A percentile compares a stretch with the other conserved stretches of the same genome.
phyloP scores from a whole-genome alignment of 768 basidiomycete species.

The Stropharia rugosoannulata region DNA sequence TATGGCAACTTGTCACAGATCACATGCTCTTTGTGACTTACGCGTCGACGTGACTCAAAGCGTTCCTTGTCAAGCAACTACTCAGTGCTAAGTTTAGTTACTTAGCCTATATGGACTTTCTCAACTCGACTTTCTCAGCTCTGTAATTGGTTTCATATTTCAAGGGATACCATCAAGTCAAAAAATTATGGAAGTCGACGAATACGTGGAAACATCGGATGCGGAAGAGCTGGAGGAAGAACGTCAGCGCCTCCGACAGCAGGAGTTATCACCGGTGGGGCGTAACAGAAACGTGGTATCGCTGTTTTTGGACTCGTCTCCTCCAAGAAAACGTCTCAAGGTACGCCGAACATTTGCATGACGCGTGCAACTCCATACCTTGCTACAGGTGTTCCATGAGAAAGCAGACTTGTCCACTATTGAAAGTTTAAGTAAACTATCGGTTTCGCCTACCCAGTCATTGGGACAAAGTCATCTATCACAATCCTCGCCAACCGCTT shows the following conservation, averaged over 20 bases:
- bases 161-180: not conserved
- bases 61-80: no score
- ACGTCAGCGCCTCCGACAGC: not conserved
- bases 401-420: not conserved
- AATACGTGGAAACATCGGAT: constrained; percentile 64
- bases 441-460: constrained; percentile 9
- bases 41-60: no score
- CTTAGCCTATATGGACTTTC: no score
- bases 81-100: no score
- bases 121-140: no score
- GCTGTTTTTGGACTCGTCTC: constrained; percentile 4
- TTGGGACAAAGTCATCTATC: constrained; percentile 11
- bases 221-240: constrained; percentile 52
- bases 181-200: constrained; percentile 21
- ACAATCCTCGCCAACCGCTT: constrained; percentile 11
- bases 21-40: no score
- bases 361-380: not conserved
- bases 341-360: constrained; percentile 11
- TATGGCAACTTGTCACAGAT: no score
- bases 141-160: no score
- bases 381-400: constrained; percentile 7
- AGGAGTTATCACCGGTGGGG: not conserved
- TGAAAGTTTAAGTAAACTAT: not conserved
- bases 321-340: constrained; percentile 39
- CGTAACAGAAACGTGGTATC: not conserved